These are phyloP conservation scores for Priceomyces fermenticarens DNA, from an alignment of 805 yeast genomes.

Conservation along the genomic window DNA sequence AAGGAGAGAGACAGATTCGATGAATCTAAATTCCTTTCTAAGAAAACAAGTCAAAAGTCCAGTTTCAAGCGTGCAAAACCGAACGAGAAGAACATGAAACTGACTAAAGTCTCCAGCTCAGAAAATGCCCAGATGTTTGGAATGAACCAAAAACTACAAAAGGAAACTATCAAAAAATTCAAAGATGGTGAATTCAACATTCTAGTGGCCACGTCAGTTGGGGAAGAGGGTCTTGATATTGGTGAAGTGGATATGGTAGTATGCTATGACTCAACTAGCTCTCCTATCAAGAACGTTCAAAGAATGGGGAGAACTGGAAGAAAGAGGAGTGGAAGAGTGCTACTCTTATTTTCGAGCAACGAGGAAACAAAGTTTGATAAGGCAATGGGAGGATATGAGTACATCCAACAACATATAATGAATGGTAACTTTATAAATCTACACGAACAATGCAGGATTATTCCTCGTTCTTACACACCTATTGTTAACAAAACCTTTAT, in stretches of 20 bases:
- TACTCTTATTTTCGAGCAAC: slow-evolving; percentile 68
- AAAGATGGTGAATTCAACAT: slow-evolving; percentile 72
- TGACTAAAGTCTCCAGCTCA: slow-evolving; percentile 52
- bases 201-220: slow-evolving; percentile 93
- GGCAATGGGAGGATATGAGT: slow-evolving; percentile 80
- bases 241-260: slow-evolving; percentile 95
- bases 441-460: slow-evolving; percentile 57
- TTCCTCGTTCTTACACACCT: slow-evolving; percentile 61
- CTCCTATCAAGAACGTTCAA: slow-evolving; percentile 91
- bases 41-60: slow-evolving; percentile 32
- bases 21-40: slow-evolving; percentile 46
- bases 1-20: slow-evolving; percentile 69
- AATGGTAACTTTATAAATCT: slow-evolving; percentile 43
- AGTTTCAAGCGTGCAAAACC: slow-evolving; percentile 24
- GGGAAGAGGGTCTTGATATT: slow-evolving; percentile 97
- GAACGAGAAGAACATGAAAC: slow-evolving; percentile 22
- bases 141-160: slow-evolving; percentile 88
- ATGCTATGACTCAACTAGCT: slow-evolving; percentile 88
- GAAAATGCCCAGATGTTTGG: slow-evolving; percentile 78
- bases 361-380: slow-evolving; percentile 78
- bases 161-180: slow-evolving; percentile 70
- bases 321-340: slow-evolving; percentile 81
- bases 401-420: slow-evolving; percentile 69
- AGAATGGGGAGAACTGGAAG: slow-evolving; percentile 99
- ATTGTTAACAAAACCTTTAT: slow-evolving; percentile 53